These are phyloP conservation scores for Dendryphion nanum DNA, from an alignment of 2,329 filamentous ascomycete species.

Conservation along the genomic window DNA sequence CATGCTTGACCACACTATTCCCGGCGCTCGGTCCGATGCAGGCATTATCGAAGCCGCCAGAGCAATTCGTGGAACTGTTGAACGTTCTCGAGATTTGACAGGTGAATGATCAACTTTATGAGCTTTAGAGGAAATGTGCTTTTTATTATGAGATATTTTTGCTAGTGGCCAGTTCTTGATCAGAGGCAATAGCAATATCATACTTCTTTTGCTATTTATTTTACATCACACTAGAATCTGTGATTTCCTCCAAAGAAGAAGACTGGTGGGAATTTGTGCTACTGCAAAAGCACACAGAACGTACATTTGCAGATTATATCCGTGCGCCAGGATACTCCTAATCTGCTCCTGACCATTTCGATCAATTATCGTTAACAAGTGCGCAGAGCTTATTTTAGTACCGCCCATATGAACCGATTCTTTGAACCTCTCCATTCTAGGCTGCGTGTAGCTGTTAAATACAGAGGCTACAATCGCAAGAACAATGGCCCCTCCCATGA, in stretches of 20 bases:
- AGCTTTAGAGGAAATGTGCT: no score
- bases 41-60: neutral
- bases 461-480: constrained; percentile 8
- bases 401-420: neutral
- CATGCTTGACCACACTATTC: no score
- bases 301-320: constrained; percentile 15
- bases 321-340: constrained; percentile 3
- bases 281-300: constrained; percentile 12
- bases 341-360: constrained; percentile 1
- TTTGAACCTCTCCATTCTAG: neutral
- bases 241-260: constrained; percentile 12
- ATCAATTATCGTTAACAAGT: neutral
- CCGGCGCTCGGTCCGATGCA: neutral
- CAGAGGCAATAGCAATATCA: no score
- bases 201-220: no score
- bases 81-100: no score
- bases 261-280: constrained; percentile 8
- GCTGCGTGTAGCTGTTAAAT: constrained; percentile 4
- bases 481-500: constrained; percentile 8
- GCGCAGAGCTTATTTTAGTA: neutral
- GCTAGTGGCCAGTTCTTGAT: no score
- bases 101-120: no score
- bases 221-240: constrained; percentile 3
- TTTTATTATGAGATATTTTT: no score
- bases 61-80: neutral